Percentiles rank a stretch among this genome's conserved stretches.
These are phyloP conservation scores for Trichoderma koningii DNA, from an alignment of 2,329 filamentous ascomycete species.

Conservation along the genomic window DNA sequence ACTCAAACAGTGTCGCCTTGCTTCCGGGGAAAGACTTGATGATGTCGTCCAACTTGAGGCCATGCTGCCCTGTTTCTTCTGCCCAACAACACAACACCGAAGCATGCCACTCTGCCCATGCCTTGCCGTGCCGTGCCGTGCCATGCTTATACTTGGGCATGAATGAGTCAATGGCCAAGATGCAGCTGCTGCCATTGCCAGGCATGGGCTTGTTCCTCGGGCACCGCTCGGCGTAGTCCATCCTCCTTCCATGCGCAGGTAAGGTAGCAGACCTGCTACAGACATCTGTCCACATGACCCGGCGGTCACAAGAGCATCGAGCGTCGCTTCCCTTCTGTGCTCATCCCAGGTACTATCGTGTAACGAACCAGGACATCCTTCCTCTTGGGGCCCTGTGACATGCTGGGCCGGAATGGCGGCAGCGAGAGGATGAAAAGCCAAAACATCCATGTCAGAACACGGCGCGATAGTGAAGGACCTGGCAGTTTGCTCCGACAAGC, in stretches of 20 bases:
- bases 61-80: not conserved
- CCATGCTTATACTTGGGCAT: slow-evolving; percentile 10
- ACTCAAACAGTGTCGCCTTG: slow-evolving; percentile 4
- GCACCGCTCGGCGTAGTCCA: slow-evolving; percentile 8
- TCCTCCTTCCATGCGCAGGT: not conserved
- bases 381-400: not conserved
- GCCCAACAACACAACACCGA: not conserved
- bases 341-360: not conserved
- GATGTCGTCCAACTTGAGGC: not conserved
- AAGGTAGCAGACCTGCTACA: slow-evolving; percentile 2
- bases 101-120: not conserved
- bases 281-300: slow-evolving; percentile 19
- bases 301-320: slow-evolving; percentile 20
- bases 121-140: not conserved
- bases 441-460: slow-evolving; percentile 5
- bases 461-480: not conserved
- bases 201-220: slow-evolving; percentile 3
- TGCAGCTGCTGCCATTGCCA: not conserved
- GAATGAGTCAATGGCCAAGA: slow-evolving; percentile 19
- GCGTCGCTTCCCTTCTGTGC: not conserved
- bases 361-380: not conserved
- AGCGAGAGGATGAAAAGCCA: not conserved
- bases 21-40: not conserved
- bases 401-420: not conserved
- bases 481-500: slow-evolving; percentile 5